Evolutionary conservation across 345 rosid genomes (phyloP).

Genomic region (Trapa bicornis): DNA sequence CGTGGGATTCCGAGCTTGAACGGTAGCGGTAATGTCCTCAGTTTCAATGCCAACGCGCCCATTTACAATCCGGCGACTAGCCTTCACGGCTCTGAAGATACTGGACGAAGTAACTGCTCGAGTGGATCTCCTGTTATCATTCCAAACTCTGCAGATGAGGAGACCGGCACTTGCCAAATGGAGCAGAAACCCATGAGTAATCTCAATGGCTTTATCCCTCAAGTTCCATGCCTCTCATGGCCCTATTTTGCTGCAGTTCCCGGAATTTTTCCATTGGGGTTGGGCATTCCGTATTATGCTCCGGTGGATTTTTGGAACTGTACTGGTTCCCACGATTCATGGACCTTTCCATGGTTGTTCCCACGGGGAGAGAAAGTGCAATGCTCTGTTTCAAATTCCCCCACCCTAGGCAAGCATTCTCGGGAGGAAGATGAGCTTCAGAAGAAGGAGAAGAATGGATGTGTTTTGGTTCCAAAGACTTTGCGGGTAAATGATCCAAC

Average conservation of each 20-base stretch:
- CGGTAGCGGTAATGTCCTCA: conserved; percentile 41
- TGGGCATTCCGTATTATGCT: conserved; percentile 50
- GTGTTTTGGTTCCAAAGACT: conserved; percentile 56
- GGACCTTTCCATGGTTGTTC: conserved; percentile 48
- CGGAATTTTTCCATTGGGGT: conserved; percentile 49
- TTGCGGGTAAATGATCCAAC: conserved; percentile 56
- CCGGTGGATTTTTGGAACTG: conserved; percentile 40
- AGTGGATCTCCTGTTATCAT: conserved; percentile 43
- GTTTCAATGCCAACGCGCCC: conserved; percentile 41
- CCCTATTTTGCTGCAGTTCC: conserved; percentile 38
- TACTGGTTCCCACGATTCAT: conserved; percentile 19
- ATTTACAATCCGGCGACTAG: conserved; percentile 27
- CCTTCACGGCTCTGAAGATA: conserved; percentile 19
- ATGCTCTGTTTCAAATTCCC: conserved; percentile 27
- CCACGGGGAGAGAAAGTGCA: conserved; percentile 26
- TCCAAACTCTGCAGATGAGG: conserved; percentile 27
- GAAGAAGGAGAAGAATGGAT: conserved; percentile 34
- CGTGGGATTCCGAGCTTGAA: conserved; percentile 24
- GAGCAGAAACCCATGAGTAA: conserved; percentile 22
- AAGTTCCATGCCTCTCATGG: conserved; percentile 55
- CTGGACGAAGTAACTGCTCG: conserved; percentile 45
- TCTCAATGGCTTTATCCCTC: conserved; percentile 42
- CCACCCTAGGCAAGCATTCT: conserved; percentile 55
- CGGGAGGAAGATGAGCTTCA: conserved; percentile 37
- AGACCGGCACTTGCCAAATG: conserved; percentile 14